phyloP scores from a whole-genome alignment of 345 rosid genomes.

The Ceriops zippeliana region DNA sequence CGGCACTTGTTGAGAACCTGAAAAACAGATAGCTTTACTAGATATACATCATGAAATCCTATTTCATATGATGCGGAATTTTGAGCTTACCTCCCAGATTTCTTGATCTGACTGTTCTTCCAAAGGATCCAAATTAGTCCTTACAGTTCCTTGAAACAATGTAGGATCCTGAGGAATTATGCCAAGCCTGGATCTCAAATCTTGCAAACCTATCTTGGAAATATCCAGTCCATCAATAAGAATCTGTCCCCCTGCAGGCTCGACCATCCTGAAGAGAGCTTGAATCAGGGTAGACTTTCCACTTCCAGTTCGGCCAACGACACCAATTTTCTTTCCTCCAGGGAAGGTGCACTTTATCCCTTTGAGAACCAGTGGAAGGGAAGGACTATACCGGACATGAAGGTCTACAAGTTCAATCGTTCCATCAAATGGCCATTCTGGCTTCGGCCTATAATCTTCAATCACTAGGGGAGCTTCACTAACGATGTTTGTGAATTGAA shows the following conservation, averaged over 20 bases:
- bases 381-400: conserved; percentile 46
- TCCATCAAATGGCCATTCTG: conserved; percentile 57
- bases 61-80: not conserved
- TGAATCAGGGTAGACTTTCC: conserved; percentile 89
- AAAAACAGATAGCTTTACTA: not conserved
- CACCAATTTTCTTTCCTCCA: conserved; percentile 64
- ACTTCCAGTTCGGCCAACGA: conserved; percentile 91
- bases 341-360: conserved; percentile 65
- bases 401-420: conserved; percentile 48
- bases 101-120: conserved; percentile 68
- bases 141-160: conserved; percentile 78
- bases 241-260: conserved; percentile 70
- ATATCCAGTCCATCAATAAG: conserved; percentile 75
- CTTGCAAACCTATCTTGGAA: conserved; percentile 66
- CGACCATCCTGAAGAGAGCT: conserved; percentile 76
- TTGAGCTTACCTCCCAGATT: conserved; percentile 56
- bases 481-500: conserved; percentile 49
- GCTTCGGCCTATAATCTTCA: conserved; percentile 33
- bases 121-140: conserved; percentile 79
- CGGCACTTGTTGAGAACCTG: conserved; percentile 60
- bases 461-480: conserved; percentile 57
- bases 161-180: conserved; percentile 90
- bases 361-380: conserved; percentile 57
- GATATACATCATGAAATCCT: not conserved
- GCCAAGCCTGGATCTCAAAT: conserved; percentile 68